Base-by-base conservation (phyloP, 78 protist genomes). In the Protostelium mycophagum region DNA sequence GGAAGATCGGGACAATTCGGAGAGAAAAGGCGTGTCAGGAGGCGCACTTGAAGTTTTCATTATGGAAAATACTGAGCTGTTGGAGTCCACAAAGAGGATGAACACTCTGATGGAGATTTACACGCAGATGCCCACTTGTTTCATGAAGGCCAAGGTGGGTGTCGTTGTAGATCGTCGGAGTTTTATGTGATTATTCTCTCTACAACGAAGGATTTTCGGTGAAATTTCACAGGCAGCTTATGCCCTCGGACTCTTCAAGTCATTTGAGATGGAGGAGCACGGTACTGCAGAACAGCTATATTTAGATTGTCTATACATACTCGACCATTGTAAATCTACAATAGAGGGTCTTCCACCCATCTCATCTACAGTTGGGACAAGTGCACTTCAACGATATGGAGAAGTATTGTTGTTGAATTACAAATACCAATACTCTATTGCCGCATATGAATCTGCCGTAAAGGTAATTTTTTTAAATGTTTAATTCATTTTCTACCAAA, bases 131-230 rank as follows among this genome's bases (percentile, higher is more conserved):
- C 94, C 94, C 31, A 85, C 94, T 29, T 90, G 92, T 0, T 92
- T 89, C 51, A 34, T 92, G 5, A 92, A 92, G 88, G 94, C 94
- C 28, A 92, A 92, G 83, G n/a, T n/a, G n/a, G n/a, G n/a, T n/a
- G n/a, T n/a, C n/a, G n/a, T n/a, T n/a, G n/a, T n/a, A n/a, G n/a
- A n/a, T n/a, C n/a, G n/a, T n/a, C n/a, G n/a, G n/a, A n/a, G n/a
- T n/a, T n/a, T n/a, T n/a, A n/a, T n/a, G n/a, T n/a, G n/a, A n/a
- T n/a, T n/a, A n/a, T n/a, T n/a, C n/a, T n/a, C n/a, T n/a, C n/a
- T n/a, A n/a, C n/a, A n/a, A n/a, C n/a, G n/a, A n/a, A n/a, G n/a
- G n/a, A n/a, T n/a, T n/a, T n/a, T n/a, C n/a, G n/a, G n/a, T n/a
- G n/a, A n/a, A n/a, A n/a, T n/a, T n/a, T n/a, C n/a, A n/a, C n/a